Base-by-base conservation (phyloP, 2,329 filamentous ascomycete species). In the Akanthomyces muscarius region DNA sequence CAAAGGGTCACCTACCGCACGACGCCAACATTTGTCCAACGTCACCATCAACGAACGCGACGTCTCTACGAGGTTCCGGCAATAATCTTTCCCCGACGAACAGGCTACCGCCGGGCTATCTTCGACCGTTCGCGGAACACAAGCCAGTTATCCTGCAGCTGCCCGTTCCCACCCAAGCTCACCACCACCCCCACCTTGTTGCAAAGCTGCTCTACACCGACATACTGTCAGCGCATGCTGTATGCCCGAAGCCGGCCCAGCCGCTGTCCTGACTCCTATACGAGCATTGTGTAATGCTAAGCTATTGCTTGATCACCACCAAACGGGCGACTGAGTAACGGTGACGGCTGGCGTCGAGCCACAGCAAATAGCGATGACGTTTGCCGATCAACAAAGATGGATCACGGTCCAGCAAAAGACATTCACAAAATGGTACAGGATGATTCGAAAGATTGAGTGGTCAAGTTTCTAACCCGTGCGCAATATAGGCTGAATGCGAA, bases 321-420 rank as follows among this genome's bases (percentile, higher is more conserved):
- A 25, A 59, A 48, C n/a, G 10, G 7, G 45, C 50, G 41, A 60
- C 16, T 53, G 51, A 61, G 25, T 7, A n/a, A 54, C 33, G 38
- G 41, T 38, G 50, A 48, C 59, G 28, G 60, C 16, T 56, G 52
- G 60, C 36, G 30, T 48, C 44, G 23, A 41, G 60, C 60, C 25
- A 48, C 23, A 51, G 52, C 36, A 30, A 28, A 28, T 28, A 21
- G 87, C 80, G 75, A 89, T 88, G 86, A 85, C 84, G 63, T 86
- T 80, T 74, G 77, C 82, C 68, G 84, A 86, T 74, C 84, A 88
- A 77, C 84, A 88, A 75, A 81, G 83, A 75, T 89, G 86, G 86
- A 83, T 89, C 70, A 87, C 82, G 73, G 92, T 97, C 78, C 94
- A 98, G 81, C 90, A 98, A 77, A 99, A 98, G 85, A 99, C 95